Percentiles rank a stretch among this genome's conserved stretches.
phyloP scores from a whole-genome alignment of 208 protist genomes.

The Strigomonas culicis region DNA sequence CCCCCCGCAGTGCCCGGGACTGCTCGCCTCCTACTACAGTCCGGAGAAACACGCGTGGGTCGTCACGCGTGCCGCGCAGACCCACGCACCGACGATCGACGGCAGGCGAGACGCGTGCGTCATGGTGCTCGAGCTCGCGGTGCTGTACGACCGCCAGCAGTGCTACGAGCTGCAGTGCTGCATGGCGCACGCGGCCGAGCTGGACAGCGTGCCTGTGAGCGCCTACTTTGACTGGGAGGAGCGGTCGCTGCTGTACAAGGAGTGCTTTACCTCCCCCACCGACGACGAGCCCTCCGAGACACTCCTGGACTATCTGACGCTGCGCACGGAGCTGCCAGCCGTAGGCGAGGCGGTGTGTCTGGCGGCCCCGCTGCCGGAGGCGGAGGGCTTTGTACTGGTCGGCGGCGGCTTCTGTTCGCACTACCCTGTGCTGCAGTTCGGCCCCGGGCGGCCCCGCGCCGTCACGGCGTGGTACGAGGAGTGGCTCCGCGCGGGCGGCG shows the following conservation, averaged over 20 bases:
- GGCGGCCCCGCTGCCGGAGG: conserved; percentile 27
- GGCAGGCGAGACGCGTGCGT: background rate
- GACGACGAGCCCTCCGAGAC: background rate
- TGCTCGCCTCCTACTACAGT: conserved; percentile 60
- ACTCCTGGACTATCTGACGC: background rate
- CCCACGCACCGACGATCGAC: background rate
- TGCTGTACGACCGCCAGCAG: conserved; percentile 39
- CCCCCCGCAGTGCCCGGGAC: conserved; percentile 23
- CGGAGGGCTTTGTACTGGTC: conserved; percentile 39
- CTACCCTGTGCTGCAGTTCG: conserved; percentile 42
- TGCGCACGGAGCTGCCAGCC: conserved; percentile 7
- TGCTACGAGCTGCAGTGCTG: conserved; percentile 30
- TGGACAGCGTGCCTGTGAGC: conserved; percentile 27
- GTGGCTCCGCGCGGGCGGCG: conserved; percentile 3
- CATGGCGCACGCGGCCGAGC: conserved; percentile 24
- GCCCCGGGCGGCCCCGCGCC: conserved; percentile 24
- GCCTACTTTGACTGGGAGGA: conserved; percentile 29
- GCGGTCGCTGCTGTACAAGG: conserved; percentile 24
- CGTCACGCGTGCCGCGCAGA: conserved; percentile 21
- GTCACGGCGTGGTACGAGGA: conserved; percentile 20
- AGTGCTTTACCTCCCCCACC: background rate
- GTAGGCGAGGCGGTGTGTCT: conserved; percentile 20
- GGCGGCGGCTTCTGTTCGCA: conserved; percentile 55
- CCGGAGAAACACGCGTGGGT: conserved; percentile 42
- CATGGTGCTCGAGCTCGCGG: conserved; percentile 35